phyloP scores from a whole-genome alignment of 345 rosid species.

The Salix koriyanagi region DNA sequence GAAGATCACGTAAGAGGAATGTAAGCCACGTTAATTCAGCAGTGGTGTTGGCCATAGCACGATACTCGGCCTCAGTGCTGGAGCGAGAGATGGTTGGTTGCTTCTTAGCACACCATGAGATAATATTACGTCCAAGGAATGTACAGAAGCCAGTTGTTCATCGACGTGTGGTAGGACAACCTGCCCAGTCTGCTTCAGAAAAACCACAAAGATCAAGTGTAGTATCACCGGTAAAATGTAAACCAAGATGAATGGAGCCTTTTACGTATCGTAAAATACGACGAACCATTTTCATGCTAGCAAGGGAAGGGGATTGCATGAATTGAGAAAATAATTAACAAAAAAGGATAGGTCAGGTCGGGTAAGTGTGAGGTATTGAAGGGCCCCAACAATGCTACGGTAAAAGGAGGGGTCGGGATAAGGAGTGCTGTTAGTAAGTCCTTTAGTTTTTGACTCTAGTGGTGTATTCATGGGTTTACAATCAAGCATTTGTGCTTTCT shows the following conservation, averaged over 20 bases:
- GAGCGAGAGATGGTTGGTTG: neutral
- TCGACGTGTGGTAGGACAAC: accelerated
- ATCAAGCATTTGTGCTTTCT: neutral
- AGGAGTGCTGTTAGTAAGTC: neutral
- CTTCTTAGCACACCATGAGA: neutral
- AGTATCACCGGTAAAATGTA: neutral
- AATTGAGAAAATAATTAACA: no score
- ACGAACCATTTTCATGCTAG: neutral
- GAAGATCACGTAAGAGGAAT: neutral
- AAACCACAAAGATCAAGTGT: neutral
- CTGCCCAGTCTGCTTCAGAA: neutral
- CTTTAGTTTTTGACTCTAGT: neutral
- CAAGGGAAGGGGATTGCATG: neutral
- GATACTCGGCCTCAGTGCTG: neutral
- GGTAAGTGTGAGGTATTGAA: neutral
- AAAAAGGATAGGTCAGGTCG: neutral
- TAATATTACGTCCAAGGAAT: neutral
- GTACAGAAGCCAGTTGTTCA: neutral
- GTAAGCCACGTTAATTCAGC: neutral
- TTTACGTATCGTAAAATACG: neutral
- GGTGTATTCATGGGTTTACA: neutral
- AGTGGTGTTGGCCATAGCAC: neutral
- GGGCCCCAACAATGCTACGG: neutral
- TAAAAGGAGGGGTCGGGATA: neutral
- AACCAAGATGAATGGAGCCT: neutral